Evolutionary conservation across 345 rosid species (phyloP).

Genomic region (Euclidium syriacum): DNA sequence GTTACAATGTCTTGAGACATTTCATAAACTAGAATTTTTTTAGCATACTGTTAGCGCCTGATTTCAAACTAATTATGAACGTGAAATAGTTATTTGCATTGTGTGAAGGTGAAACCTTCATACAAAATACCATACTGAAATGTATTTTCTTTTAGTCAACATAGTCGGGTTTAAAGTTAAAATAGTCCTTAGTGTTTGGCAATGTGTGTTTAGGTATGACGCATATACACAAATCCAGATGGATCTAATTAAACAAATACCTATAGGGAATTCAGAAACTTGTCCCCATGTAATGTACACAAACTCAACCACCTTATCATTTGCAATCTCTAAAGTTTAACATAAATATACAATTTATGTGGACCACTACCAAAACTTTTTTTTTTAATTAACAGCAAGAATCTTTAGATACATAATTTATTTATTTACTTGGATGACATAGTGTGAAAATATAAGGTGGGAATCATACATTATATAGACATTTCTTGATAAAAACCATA

Average conservation of each 20-base stretch:
- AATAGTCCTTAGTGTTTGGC: slow-evolving; percentile 9
- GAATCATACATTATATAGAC: not conserved
- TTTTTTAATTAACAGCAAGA: slow-evolving; percentile 11
- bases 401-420: not conserved
- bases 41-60: not conserved
- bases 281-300: slow-evolving; percentile 26
- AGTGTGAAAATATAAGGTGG: not conserved
- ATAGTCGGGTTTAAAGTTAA: not conserved
- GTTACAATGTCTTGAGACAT: slow-evolving; percentile 14
- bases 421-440: not conserved
- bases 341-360: slow-evolving; percentile 3
- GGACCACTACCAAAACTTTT: slow-evolving; percentile 11
- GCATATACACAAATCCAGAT: slow-evolving; percentile 6
- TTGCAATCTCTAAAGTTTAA: slow-evolving; percentile 14
- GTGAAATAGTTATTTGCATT: not conserved
- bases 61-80: no score
- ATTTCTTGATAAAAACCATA: slow-evolving; percentile 1
- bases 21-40: not conserved
- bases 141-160: not conserved
- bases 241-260: slow-evolving; percentile 8
- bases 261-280: slow-evolving; percentile 1
- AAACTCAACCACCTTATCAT: slow-evolving; percentile 27
- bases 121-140: not conserved
- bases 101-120: not conserved
- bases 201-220: slow-evolving; percentile 12